Evolutionary conservation across 805 yeast species (phyloP).

Genomic region (Suhomyces sp.): DNA sequence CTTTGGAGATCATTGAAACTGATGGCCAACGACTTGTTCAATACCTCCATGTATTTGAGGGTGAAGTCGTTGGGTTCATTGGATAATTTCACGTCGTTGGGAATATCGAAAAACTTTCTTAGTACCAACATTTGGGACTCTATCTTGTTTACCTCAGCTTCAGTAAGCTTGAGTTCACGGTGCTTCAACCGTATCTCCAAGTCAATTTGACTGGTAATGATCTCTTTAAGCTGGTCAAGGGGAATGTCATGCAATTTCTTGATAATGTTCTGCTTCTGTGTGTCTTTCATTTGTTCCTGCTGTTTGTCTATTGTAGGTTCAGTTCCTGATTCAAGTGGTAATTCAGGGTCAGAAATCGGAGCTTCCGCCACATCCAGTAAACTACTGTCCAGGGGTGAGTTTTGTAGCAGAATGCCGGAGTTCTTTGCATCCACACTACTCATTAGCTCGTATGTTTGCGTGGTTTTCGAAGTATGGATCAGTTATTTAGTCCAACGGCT

Average conservation of each 20-base stretch:
- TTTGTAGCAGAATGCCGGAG: no score
- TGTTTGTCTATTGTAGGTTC: not conserved
- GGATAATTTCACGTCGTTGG: conserved; percentile 37
- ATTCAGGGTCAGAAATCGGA: no score
- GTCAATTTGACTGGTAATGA: conserved; percentile 50
- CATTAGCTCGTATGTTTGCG: no score
- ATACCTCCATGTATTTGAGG: conserved; percentile 37
- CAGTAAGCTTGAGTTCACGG: conserved; percentile 50
- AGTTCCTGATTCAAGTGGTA: not conserved
- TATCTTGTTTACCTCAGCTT: conserved; percentile 55
- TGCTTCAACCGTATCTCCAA: conserved; percentile 61
- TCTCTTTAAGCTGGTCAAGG: conserved; percentile 30
- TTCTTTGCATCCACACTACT: no score
- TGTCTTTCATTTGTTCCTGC: not conserved
- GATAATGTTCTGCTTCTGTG: conserved; percentile 1
- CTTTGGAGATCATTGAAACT: conserved; percentile 30
- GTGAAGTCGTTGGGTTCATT: conserved; percentile 48
- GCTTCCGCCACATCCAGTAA: no score
- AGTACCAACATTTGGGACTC: conserved; percentile 57
- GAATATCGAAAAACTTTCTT: conserved; percentile 44
- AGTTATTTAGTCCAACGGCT: no score
- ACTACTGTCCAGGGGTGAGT: no score
- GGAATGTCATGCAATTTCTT: conserved; percentile 11
- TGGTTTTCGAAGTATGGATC: no score
- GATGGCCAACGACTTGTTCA: conserved; percentile 33